A percentile compares a stretch with the other conserved stretches of the same genome.
phyloP scores from a whole-genome alignment of 257 asterid genomes.

The Solanum tarijense region DNA sequence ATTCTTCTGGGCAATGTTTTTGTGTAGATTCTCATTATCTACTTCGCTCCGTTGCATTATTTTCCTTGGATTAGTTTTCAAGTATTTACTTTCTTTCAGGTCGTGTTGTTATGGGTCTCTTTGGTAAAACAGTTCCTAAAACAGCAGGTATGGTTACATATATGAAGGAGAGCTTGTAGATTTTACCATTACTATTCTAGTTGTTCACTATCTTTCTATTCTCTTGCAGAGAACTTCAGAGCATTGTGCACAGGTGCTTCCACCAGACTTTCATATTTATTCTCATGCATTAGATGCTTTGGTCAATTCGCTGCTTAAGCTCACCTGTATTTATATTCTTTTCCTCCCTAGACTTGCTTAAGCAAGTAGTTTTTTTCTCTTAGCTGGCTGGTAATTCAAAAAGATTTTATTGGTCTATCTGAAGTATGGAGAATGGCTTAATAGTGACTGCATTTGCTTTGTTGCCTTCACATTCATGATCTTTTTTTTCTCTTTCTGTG shows the following conservation, averaged over 20 bases:
- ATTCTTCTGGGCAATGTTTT: neutral
- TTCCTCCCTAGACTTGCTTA: neutral
- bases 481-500: neutral
- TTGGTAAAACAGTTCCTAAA: conserved; percentile 90
- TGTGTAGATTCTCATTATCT: neutral
- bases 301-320: neutral
- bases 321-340: neutral
- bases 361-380: neutral
- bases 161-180: neutral
- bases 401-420: neutral
- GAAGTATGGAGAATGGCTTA: neutral
- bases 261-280: neutral
- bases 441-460: neutral
- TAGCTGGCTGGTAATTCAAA: neutral
- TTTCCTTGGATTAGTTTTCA: neutral
- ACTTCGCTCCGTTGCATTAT: neutral
- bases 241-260: conserved; percentile 80
- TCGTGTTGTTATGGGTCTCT: conserved; percentile 84
- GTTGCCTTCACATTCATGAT: neutral
- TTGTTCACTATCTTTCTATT: conserved; percentile 4
- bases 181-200: neutral
- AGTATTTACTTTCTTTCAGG: conserved; percentile 33
- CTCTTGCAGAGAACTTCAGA: conserved; percentile 80
- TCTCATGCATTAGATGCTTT: neutral
- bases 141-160: conserved; percentile 56